Conservation (phyloP, 169 alveolate genomes). For the Plasmodium yoelii region DNA sequence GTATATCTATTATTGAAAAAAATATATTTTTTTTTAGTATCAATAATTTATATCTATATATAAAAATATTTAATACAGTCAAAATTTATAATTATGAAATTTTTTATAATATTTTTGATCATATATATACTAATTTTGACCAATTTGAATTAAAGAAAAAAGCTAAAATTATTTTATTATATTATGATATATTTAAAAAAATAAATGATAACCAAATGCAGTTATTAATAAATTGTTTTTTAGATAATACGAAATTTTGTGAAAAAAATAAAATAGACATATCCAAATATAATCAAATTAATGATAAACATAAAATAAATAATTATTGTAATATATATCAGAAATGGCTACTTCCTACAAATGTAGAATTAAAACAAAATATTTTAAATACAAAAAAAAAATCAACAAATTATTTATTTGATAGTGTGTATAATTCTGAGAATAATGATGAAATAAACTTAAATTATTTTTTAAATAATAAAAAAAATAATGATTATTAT, state of each 20-base stretch:
- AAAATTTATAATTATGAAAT: conserved; percentile 34
- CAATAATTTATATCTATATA: conserved; percentile 33
- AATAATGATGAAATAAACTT: not conserved
- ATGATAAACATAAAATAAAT: not conserved
- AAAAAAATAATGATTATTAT: not conserved
- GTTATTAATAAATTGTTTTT: conserved; percentile 4
- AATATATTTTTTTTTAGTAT: conserved; percentile 11
- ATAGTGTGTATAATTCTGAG: no score
- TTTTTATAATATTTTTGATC: conserved; percentile 7
- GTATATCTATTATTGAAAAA: conserved; percentile 9
- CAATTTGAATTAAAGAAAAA: conserved; percentile 26
- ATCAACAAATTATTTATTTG: no score
- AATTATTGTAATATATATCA: no score
- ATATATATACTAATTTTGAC: conserved; percentile 22
- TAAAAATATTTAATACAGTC: conserved; percentile 12
- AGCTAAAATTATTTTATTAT: conserved; percentile 28
- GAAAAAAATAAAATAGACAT: not conserved
- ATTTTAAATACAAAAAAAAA: not conserved
- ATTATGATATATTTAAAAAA: conserved; percentile 38
- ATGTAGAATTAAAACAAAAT: conserved; percentile 18
- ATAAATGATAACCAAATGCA: conserved; percentile 9
- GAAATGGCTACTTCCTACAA: conserved; percentile 21
- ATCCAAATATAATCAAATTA: not conserved
- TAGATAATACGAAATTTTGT: not conserved
- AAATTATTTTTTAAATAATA: no score